Evolutionary conservation across 164 flowering plant genomes (phyloP), one percentile per base, ranked within the genome.

Genomic region (Houttuynia cordata): DNA sequence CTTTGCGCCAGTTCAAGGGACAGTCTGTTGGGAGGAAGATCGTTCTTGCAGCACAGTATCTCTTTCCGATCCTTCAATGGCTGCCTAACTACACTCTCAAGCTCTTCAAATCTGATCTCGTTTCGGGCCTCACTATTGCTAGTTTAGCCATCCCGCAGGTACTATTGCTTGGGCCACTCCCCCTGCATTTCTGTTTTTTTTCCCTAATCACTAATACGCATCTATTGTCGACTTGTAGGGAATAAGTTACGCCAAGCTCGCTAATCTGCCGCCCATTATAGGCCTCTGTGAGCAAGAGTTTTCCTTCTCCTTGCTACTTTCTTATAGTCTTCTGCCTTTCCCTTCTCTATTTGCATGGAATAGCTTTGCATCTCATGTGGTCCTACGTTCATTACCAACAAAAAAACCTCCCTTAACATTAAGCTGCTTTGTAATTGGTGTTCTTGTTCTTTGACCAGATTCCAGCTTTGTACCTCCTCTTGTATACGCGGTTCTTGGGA

Each of bases 401-500:
- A 12, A 23, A 56, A 9, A 4, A 12, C 24, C 7, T 10, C n/a
- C 37, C 10, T 15, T 1, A 37, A 1, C 6, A 56, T n/a, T 15
- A 23, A 56, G 14, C 37, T 56, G 10, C 24, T 24, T 15, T 34
- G 8, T 23, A 51, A 10, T 24, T 3, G 22, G 34, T 7, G 9
- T 58, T 8, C 17, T 1, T 20, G 15, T 15, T 47, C 4, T 34
- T 25, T 63, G 40, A 68, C 53, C 40, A 91, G 97, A 88, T 81
- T 91, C 97, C 22, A 91, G 97, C 72, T 91, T 91, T 79, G 96
- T 86, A 22, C 97, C 97, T 37, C 97, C 97, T 1, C 76, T 91
- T 0, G 78, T 91, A 19, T 91, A 91, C 75, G 87, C 96, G 51
- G 83, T 81, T 9, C 80, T 91, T 22, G 97, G 97, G 56, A 91